phyloP scores from a whole-genome alignment of 108 stramenopile genomes.

The Hondaea fermentalgiana region DNA sequence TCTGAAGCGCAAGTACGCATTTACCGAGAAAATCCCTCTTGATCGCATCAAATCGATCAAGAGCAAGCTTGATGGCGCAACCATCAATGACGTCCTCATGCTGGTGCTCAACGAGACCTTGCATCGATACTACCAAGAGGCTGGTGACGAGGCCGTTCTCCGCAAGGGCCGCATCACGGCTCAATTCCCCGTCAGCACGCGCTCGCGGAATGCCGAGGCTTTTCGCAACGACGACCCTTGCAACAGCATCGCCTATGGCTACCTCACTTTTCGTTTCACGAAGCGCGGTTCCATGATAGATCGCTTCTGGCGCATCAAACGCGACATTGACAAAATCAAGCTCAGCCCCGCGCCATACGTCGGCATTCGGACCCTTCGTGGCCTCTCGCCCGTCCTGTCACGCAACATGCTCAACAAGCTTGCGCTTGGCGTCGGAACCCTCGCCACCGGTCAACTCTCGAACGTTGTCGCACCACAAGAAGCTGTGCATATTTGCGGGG shows the following conservation, averaged over 20 bases:
- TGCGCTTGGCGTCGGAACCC: background rate
- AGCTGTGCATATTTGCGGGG: background rate
- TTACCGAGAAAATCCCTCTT: background rate
- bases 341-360: background rate
- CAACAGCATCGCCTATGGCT: background rate
- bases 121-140: background rate
- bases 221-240: background rate
- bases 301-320: background rate
- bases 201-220: background rate
- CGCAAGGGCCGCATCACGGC: background rate
- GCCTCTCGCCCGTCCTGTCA: background rate
- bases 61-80: background rate
- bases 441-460: background rate
- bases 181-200: background rate
- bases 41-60: background rate
- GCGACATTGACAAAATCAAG: background rate
- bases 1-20: background rate
- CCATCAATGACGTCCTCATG: background rate
- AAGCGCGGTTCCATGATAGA: background rate
- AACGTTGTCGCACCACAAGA: background rate
- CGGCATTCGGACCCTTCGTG: no score
- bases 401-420: background rate
- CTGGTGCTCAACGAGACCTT: background rate
- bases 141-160: background rate
- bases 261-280: background rate